A percentile compares a stretch with the other conserved stretches of the same genome.
phyloP scores from a whole-genome alignment of 768 basidiomycete genomes.

The Sarcodon aspratus region DNA sequence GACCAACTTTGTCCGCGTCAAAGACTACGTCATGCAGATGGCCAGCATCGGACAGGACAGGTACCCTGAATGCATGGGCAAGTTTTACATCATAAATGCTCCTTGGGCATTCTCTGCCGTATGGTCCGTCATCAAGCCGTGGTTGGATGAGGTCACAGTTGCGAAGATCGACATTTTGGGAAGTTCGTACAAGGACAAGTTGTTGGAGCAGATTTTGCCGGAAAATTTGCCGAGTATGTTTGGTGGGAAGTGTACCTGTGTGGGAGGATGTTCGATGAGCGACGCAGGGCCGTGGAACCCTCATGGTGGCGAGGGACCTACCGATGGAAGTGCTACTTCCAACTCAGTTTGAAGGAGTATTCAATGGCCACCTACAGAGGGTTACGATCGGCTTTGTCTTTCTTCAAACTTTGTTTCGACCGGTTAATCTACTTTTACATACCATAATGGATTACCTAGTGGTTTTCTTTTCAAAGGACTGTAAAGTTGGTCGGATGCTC shows the following conservation, averaged over 20 bases:
- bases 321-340: not conserved
- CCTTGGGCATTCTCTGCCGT: conserved; percentile 87
- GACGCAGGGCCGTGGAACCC: conserved; percentile 89
- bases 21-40: conserved; percentile 78
- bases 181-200: conserved; percentile 57
- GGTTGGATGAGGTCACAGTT: conserved; percentile 93
- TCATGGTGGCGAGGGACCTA: not conserved
- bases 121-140: conserved; percentile 83
- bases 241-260: conserved; percentile 73
- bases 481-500: too few species aligned
- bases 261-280: conserved; percentile 73
- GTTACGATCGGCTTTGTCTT: not conserved
- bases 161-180: conserved; percentile 88
- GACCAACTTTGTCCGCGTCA: conserved; percentile 80
- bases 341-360: not conserved
- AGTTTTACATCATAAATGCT: conserved; percentile 97
- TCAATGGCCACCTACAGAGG: not conserved
- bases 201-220: conserved; percentile 71
- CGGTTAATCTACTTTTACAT: too few species aligned
- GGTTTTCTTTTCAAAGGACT: too few species aligned
- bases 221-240: conserved; percentile 81
- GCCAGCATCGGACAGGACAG: conserved; percentile 77
- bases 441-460: too few species aligned
- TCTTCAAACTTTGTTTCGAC: too few species aligned
- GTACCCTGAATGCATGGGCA: conserved; percentile 94